Base-by-base conservation (phyloP, 2,329 filamentous ascomycete species). In the Trichoderma polysporum region DNA sequence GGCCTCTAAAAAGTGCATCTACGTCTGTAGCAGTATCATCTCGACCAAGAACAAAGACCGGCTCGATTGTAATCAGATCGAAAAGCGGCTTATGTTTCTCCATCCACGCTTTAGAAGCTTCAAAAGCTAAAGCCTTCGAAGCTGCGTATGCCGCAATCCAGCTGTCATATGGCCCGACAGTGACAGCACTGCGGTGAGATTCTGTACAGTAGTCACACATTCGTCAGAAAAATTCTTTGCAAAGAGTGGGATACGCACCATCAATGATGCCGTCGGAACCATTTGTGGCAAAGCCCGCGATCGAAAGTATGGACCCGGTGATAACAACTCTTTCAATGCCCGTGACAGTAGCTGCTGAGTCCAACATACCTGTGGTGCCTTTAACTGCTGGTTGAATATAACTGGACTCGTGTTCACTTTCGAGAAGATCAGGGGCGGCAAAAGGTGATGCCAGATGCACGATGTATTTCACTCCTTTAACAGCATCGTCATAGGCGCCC, bases 241-340 rank as follows among this genome's bases (percentile, higher is more conserved):
- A 4, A 13, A 19, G 10, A 9, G 25, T 0, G 13, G 37, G 29
- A 10, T 27, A 41, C 37, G 13, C n/a, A 58, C 54, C 54, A 15
- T 58, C 17, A 19, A 58, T 17, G 6, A 45, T 7, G 2, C 10
- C 25, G 15, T 58, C 17, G 27, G 41, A 19, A 29, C 62, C 62
- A 29, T 33, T 37, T 13, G 39, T 19, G 22, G 13, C 27, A 4
- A 41, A 17, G 3, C 53, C 29, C 8, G 52, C 33, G 5, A 74
- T 68, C 31, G 76, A 73, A 1, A 69, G 71, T n/a, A 75, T 72
- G 0, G 79, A 82, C 6, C 75, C 78, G 1, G 81, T 83, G 60
- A 84, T 79, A 22, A 83, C 77, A 8, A 83, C 70, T 13, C 79
- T 75, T 67, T 76, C 73, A 17, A 84, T 73, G 0, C 71, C 74